These are phyloP conservation scores for Filosporella fistucella DNA, from an alignment of 495 filamentous ascomycete genomes.

Conservation along the genomic window DNA sequence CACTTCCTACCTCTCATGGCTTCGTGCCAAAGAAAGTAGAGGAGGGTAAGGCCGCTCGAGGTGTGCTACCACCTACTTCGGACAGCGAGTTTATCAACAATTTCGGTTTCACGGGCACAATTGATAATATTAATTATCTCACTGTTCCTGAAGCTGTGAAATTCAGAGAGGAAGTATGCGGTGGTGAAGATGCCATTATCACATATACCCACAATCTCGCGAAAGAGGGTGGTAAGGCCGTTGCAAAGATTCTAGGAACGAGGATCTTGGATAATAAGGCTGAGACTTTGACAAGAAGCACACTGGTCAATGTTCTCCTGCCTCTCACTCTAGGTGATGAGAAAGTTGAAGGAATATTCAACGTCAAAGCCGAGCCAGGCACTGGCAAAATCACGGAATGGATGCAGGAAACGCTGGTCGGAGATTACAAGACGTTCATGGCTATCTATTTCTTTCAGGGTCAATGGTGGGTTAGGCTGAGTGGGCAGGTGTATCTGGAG, in stretches of 20 bases:
- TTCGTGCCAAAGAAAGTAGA: slow-evolving; percentile 35
- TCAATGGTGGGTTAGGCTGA: slow-evolving; percentile 65
- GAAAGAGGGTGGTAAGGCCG: slow-evolving; percentile 48
- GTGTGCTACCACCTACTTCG: slow-evolving; percentile 38
- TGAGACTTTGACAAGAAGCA: slow-evolving; percentile 36
- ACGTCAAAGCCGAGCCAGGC: slow-evolving; percentile 18
- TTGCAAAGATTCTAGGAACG: slow-evolving; percentile 62
- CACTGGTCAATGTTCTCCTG: slow-evolving; percentile 68
- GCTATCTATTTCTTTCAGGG: slow-evolving; percentile 54
- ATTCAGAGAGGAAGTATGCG: slow-evolving; percentile 63
- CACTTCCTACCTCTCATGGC: slow-evolving; percentile 67
- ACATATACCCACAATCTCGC: slow-evolving; percentile 55
- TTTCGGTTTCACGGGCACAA: slow-evolving; percentile 76
- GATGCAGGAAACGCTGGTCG: slow-evolving; percentile 49
- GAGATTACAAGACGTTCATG: slow-evolving; percentile 67
- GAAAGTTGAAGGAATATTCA: slow-evolving; percentile 14
- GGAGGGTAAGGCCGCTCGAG: neutral
- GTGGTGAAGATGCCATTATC: slow-evolving; percentile 68
- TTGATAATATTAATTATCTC: slow-evolving; percentile 65
- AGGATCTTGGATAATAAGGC: slow-evolving; percentile 59
- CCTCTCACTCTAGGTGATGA: slow-evolving; percentile 45
- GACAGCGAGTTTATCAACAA: slow-evolving; percentile 59
- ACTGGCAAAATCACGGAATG: slow-evolving; percentile 38
- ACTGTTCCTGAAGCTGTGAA: slow-evolving; percentile 65
- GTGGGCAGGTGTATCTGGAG: slow-evolving; percentile 77